Evolutionary conservation across 257 asterid genomes (phyloP).

Genomic region (Galeopsis tetrahit): DNA sequence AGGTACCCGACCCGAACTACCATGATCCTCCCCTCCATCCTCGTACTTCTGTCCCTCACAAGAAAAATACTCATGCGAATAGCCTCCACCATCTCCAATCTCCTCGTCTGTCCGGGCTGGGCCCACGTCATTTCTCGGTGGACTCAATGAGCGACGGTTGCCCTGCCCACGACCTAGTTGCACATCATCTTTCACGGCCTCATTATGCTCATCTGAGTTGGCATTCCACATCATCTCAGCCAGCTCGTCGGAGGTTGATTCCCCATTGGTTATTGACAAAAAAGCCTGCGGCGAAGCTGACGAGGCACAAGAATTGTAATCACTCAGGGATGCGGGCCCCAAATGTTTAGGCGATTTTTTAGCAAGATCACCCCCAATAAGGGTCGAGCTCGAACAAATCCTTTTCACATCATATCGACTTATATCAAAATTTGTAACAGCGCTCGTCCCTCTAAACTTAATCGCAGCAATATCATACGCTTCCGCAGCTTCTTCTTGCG

Average conservation of each 20-base stretch:
- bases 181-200: conserved; percentile 3
- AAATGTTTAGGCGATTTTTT: conserved; percentile 62
- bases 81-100: conserved; percentile 42
- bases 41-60: conserved; percentile 41
- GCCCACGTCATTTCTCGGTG: conserved; percentile 23
- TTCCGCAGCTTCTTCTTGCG: conserved; percentile 93
- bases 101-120: conserved; percentile 38
- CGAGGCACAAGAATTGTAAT: conserved; percentile 56
- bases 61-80: conserved; percentile 40
- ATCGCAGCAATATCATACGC: conserved; percentile 90
- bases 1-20: conserved; percentile 29
- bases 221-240: conserved; percentile 54
- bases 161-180: conserved; percentile 19
- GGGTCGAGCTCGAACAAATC: conserved; percentile 79
- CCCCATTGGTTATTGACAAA: conserved; percentile 49
- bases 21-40: conserved; percentile 36
- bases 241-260: conserved; percentile 41
- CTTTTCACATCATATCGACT: conserved; percentile 73
- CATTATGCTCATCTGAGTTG: conserved; percentile 28
- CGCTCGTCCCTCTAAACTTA: conserved; percentile 79
- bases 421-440: conserved; percentile 82
- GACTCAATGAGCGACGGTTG: conserved; percentile 34
- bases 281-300: conserved; percentile 50
- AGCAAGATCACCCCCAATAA: conserved; percentile 70
- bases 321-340: conserved; percentile 38